Conservation (phyloP, 768 basidiomycete genomes). For the Auriscalpium microsporum region DNA sequence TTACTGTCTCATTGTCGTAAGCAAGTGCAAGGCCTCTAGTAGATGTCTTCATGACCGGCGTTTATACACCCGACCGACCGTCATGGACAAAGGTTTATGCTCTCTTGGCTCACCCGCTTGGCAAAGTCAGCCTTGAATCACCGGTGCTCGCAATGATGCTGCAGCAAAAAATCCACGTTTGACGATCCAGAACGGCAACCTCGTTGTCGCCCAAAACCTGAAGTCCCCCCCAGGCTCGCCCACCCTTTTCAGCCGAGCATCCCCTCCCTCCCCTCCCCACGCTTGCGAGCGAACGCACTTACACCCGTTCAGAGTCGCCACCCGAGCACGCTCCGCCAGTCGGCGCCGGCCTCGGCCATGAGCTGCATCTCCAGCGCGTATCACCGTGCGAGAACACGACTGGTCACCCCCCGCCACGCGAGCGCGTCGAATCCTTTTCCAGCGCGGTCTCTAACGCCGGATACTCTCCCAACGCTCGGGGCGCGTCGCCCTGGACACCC, state of each 20-base stretch:
- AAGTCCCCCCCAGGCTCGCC: conserved; percentile 20
- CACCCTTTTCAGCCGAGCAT: conserved; percentile 20
- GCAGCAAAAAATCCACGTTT: conserved; percentile 53
- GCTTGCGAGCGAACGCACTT: conserved; percentile 39
- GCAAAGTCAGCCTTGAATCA: conserved; percentile 32
- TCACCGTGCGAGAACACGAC: conserved; percentile 54
- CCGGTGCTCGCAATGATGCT: conserved; percentile 32
- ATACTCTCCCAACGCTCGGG: conserved; percentile 29
- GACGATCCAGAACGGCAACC: conserved; percentile 48
- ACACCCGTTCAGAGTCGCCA: conserved; percentile 57
- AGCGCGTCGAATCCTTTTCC: conserved; percentile 34
- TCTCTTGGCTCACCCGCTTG: conserved; percentile 36
- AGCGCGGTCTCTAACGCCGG: conserved; percentile 40
- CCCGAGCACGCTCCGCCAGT: conserved; percentile 42
- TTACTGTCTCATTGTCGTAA: background rate
- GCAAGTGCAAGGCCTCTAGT: background rate
- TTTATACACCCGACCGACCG: conserved; percentile 42
- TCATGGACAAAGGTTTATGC: conserved; percentile 49
- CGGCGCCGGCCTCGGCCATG: conserved; percentile 49
- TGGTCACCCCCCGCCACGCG: conserved; percentile 56
- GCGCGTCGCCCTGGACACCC: conserved; percentile 22
- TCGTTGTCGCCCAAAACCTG: conserved; percentile 36
- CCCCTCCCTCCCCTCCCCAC: conserved; percentile 33
- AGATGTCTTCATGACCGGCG: conserved; percentile 22
- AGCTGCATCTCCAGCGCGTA: conserved; percentile 50